Base-by-base conservation (phyloP, 2,329 filamentous ascomycete species). In the Penicillium sp. region DNA sequence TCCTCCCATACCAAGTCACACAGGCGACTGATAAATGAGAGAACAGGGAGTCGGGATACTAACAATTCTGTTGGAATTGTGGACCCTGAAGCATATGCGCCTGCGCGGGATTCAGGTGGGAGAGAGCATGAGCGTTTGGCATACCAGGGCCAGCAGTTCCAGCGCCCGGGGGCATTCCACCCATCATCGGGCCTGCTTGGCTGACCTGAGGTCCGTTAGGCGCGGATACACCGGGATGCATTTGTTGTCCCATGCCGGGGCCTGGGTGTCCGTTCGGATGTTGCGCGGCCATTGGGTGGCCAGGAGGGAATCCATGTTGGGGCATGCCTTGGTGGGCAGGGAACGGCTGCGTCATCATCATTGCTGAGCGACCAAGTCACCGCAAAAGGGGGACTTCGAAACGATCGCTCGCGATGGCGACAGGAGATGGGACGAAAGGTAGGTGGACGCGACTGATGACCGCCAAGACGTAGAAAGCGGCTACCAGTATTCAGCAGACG, bases 181-280 rank as follows among this genome's bases (percentile, higher is more conserved):
- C 77, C 78, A 87, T 84, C 82, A 86, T 85, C 22, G 82, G 83
- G n/a, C 81, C 81, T 45, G 81, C 78, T 67, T 86, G 84, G 58
- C 76, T 83, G 52, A 83, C 83, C 58, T 84, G 82, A 46, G 83
- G 82, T 22, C 78, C 82, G 58, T 78, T 78, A 24, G 83, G 81
- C 29, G 77, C 81, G 49, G 84, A 85, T 36, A 85, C 83, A 51
- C 83, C 83, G 48, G 81, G 82, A 62, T 84, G 82, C 78, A 86
- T 84, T 64, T 78, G 81, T 70, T 83, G 83, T 48, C 77, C 74
- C 74, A 80, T 80, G 38, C 70, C 74, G 36, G 70, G 69, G 11
- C 72, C 75, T 11, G 81, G 82, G 55, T 77, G 83, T 50, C 79
- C 79, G 61, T 81, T 83, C 45, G 81, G 82, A 63, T 82, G 81